Evolutionary conservation across 257 asterid species (phyloP).

Genomic region (Forsythia viridissima): DNA sequence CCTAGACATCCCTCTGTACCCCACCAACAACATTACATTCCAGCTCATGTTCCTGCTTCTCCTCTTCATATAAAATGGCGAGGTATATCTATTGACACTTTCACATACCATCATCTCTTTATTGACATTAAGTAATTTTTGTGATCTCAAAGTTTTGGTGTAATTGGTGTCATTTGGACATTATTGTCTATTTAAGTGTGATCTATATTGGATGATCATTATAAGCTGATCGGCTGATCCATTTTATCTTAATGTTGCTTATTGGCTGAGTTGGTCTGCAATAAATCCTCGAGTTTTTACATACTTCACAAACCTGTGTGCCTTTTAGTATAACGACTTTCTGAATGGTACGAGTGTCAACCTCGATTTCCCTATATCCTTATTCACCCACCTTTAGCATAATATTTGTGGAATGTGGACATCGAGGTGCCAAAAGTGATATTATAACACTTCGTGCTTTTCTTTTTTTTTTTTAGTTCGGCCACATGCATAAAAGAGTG

Average conservation of each 20-base stretch:
- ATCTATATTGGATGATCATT: neutral
- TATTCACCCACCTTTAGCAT: too few species aligned
- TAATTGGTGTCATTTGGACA: neutral
- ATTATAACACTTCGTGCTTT: too few species aligned
- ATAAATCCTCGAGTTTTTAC: neutral
- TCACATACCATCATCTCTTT: neutral
- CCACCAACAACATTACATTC: conserved; percentile 29
- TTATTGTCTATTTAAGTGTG: neutral
- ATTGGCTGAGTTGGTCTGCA: neutral
- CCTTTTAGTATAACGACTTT: neutral
- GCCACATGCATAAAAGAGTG: too few species aligned
- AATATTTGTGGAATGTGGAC: too few species aligned
- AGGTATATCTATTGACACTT: conserved; percentile 39
- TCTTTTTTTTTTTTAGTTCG: too few species aligned
- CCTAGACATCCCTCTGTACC: conserved; percentile 12
- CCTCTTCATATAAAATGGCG: conserved; percentile 42
- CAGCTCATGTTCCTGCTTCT: conserved; percentile 23
- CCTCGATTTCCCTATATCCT: too few species aligned
- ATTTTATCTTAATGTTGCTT: neutral
- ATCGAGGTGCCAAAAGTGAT: too few species aligned
- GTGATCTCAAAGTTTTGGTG: neutral
- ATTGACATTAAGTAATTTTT: neutral
- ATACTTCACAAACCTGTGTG: neutral
- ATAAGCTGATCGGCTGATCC: neutral
- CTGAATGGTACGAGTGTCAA: neutral